These are phyloP conservation scores for Coleophoma eucalyptorum DNA, from an alignment of 2,329 filamentous ascomycete species.

Conservation along the genomic window DNA sequence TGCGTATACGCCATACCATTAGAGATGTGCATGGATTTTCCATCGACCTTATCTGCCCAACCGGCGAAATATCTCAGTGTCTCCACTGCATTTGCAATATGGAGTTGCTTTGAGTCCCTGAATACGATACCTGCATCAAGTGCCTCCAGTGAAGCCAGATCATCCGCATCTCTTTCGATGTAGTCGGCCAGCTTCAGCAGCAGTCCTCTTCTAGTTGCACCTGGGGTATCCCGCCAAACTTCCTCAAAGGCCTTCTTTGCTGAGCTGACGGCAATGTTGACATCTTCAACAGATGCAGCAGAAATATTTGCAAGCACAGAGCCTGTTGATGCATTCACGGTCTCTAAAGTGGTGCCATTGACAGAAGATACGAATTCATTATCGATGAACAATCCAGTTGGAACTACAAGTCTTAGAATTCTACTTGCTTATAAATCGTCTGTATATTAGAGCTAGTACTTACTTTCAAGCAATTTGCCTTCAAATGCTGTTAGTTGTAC, in stretches of 20 bases:
- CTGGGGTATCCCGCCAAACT: conserved; percentile 32
- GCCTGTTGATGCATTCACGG: conserved; percentile 22
- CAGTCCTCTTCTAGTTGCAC: not conserved
- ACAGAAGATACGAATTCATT: not conserved
- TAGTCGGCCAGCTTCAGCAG: conserved; percentile 2
- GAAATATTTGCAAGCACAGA: not conserved
- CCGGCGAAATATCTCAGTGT: conserved; percentile 62
- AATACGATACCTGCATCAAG: conserved; percentile 49
- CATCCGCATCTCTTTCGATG: not conserved
- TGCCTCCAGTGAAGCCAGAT: not conserved
- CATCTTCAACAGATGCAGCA: not conserved
- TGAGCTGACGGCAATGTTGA: not conserved
- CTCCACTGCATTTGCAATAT: conserved; percentile 53
- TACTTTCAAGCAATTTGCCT: too few species aligned
- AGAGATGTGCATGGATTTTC: conserved; percentile 52
- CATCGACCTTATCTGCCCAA: conserved; percentile 71
- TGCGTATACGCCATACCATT: not conserved
- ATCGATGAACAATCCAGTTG: conserved; percentile 1
- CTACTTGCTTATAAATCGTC: not conserved
- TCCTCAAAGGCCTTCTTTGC: conserved; percentile 22
- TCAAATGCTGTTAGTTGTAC: too few species aligned
- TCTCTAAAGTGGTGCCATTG: not conserved
- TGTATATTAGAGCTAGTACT: too few species aligned
- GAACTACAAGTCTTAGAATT: not conserved
- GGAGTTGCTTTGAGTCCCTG: conserved; percentile 55